A percentile compares a stretch with the other conserved stretches of the same genome.
Conservation (phyloP, 2,329 filamentous ascomycete genomes). For the Exophiala dermatitidis region DNA sequence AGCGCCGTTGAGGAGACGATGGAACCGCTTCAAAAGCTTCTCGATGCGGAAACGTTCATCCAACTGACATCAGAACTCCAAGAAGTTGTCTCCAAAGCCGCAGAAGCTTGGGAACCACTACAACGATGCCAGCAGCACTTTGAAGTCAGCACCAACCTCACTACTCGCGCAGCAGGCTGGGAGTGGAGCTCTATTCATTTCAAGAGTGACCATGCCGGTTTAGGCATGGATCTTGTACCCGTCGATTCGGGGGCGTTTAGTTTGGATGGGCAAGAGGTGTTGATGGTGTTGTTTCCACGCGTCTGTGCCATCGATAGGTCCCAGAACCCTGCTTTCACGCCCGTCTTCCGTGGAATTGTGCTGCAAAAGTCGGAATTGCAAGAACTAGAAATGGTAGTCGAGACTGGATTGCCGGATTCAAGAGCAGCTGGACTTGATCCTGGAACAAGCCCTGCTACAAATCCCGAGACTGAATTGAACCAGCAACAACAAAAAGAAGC, state of each 20-base stretch:
- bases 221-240: background rate
- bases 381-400: too few species aligned
- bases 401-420: too few species aligned
- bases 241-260: slow-evolving; percentile 6
- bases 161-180: background rate
- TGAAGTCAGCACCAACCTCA: slow-evolving; percentile 8
- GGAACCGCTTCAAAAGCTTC: slow-evolving; percentile 1
- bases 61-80: slow-evolving; percentile 3
- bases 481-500: too few species aligned
- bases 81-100: background rate
- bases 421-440: too few species aligned
- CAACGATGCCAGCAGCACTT: slow-evolving; percentile 10
- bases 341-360: slow-evolving; percentile 10
- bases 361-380: slow-evolving; percentile 8
- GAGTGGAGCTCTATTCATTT: slow-evolving; percentile 5
- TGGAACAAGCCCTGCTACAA: too few species aligned
- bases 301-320: slow-evolving; percentile 13
- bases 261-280: background rate
- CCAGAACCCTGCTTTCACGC: slow-evolving; percentile 9
- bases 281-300: slow-evolving; percentile 11
- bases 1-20: slow-evolving; percentile 1
- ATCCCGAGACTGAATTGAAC: too few species aligned
- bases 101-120: slow-evolving; percentile 5
- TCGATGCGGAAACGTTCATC: background rate
- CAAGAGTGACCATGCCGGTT: background rate